These are phyloP conservation scores for Pyricularia pennisetigena DNA, from an alignment of 2,329 filamentous ascomycete species.

Conservation along the genomic window DNA sequence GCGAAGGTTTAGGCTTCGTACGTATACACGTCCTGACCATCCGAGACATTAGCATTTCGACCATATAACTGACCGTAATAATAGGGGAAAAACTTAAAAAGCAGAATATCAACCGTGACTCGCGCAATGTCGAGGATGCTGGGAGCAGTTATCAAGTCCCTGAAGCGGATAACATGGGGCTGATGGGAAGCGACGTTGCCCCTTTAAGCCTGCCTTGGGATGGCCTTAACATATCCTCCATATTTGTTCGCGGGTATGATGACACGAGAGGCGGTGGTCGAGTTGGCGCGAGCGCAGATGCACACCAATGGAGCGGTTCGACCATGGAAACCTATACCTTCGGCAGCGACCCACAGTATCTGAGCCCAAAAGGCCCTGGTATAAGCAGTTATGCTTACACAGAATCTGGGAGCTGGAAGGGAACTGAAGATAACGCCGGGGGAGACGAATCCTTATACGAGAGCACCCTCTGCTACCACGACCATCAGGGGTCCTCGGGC, in stretches of 20 bases:
- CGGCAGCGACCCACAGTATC: background rate
- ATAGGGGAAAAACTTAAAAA: conserved; percentile 62
- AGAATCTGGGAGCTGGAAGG: background rate
- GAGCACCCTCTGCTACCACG: conserved; percentile 9
- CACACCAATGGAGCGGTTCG: conserved; percentile 20
- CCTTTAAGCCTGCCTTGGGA: conserved; percentile 65
- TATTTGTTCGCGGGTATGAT: conserved; percentile 41
- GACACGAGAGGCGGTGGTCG: conserved; percentile 24
- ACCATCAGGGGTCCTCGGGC: conserved; percentile 8
- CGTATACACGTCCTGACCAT: conserved; percentile 18
- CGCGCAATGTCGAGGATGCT: conserved; percentile 53
- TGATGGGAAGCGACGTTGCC: conserved; percentile 36
- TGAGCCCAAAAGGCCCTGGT: background rate
- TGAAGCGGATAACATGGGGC: conserved; percentile 43
- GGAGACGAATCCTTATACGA: conserved; percentile 10
- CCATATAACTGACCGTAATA: background rate
- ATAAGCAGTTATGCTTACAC: background rate
- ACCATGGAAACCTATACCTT: conserved; percentile 13
- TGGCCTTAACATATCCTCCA: conserved; percentile 49
- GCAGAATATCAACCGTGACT: conserved; percentile 52
- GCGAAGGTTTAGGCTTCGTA: conserved; percentile 70
- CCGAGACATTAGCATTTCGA: background rate
- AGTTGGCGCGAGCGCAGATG: conserved; percentile 23
- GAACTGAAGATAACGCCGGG: background rate
- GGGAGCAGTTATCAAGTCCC: conserved; percentile 50